Evolutionary conservation across 2,329 filamentous ascomycete genomes (phyloP).

Genomic region (Penicillium freii): DNA sequence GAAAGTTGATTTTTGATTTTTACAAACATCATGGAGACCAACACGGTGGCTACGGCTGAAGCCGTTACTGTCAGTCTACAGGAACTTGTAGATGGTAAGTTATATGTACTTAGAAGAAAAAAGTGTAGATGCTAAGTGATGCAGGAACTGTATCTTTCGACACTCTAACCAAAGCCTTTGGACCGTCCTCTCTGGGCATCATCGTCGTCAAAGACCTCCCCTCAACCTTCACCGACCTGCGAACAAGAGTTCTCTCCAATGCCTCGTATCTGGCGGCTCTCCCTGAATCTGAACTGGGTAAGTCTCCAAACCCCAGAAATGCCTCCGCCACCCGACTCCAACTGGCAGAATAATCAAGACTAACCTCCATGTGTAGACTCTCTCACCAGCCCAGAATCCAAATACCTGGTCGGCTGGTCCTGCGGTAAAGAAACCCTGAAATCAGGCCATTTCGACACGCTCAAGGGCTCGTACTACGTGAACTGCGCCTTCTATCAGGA

Average conservation of each 20-base stretch:
- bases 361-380: slow-evolving; percentile 30
- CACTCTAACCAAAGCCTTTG: slow-evolving; percentile 67
- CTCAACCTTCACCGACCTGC: slow-evolving; percentile 65
- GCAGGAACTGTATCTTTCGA: slow-evolving; percentile 44
- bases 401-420: slow-evolving; percentile 64
- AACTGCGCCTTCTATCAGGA: slow-evolving; percentile 57
- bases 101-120: background rate
- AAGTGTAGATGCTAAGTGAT: slow-evolving; percentile 4
- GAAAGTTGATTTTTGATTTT: slow-evolving; percentile 5
- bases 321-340: background rate
- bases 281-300: slow-evolving; percentile 68
- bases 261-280: slow-evolving; percentile 86
- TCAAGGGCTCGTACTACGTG: slow-evolving; percentile 65
- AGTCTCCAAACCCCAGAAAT: slow-evolving; percentile 25
- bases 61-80: slow-evolving; percentile 50
- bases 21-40: slow-evolving; percentile 19
- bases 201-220: slow-evolving; percentile 89
- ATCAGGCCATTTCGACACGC: slow-evolving; percentile 60
- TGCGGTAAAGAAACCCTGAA: slow-evolving; percentile 63
- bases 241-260: slow-evolving; percentile 75
- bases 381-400: slow-evolving; percentile 48
- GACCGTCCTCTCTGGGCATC: slow-evolving; percentile 85
- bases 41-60: slow-evolving; percentile 28
- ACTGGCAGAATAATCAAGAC: background rate
- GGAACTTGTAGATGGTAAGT: slow-evolving; percentile 49